Evolutionary conservation across 164 flowering plant species (phyloP).

Genomic region (Chloranthus sessilifolius): DNA sequence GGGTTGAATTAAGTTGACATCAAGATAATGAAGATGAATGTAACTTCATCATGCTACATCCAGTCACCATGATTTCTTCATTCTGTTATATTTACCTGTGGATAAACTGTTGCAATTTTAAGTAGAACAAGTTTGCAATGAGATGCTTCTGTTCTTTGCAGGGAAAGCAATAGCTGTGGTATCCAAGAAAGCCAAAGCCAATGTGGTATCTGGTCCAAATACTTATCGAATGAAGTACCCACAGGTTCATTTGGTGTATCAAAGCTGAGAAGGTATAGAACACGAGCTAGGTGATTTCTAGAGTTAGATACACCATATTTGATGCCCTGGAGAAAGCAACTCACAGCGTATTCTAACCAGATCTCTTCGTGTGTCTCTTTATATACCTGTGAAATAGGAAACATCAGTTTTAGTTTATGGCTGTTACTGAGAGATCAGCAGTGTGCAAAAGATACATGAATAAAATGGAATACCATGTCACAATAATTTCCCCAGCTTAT

Average conservation of each 20-base stretch:
- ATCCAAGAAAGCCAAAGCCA: slow-evolving; percentile 99
- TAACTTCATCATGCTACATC: neutral
- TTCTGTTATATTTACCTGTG: slow-evolving; percentile 57
- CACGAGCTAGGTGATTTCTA: slow-evolving; percentile 91
- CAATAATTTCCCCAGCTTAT: slow-evolving; percentile 99
- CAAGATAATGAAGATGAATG: slow-evolving; percentile 1
- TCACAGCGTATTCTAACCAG: slow-evolving; percentile 96
- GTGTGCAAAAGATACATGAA: neutral
- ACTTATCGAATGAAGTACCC: slow-evolving; percentile 91
- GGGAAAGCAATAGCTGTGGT: slow-evolving; percentile 89
- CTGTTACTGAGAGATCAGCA: neutral
- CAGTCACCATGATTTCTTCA: neutral
- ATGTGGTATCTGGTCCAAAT: slow-evolving; percentile 83
- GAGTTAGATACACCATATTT: slow-evolving; percentile 91
- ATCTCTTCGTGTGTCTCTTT: slow-evolving; percentile 80
- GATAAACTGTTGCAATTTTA: slow-evolving; percentile 83
- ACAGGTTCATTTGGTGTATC: slow-evolving; percentile 86
- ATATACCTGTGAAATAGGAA: slow-evolving; percentile 60
- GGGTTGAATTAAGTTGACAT: slow-evolving; percentile 3
- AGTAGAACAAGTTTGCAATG: slow-evolving; percentile 89
- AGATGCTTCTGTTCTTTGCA: slow-evolving; percentile 91
- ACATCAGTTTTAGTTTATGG: too few relatives aligned
- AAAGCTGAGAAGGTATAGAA: slow-evolving; percentile 89
- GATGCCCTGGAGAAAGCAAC: slow-evolving; percentile 98
- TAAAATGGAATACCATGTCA: slow-evolving; percentile 67